Conservation (phyloP, 2,329 filamentous ascomycete species). For the Talaromyces sp. region DNA sequence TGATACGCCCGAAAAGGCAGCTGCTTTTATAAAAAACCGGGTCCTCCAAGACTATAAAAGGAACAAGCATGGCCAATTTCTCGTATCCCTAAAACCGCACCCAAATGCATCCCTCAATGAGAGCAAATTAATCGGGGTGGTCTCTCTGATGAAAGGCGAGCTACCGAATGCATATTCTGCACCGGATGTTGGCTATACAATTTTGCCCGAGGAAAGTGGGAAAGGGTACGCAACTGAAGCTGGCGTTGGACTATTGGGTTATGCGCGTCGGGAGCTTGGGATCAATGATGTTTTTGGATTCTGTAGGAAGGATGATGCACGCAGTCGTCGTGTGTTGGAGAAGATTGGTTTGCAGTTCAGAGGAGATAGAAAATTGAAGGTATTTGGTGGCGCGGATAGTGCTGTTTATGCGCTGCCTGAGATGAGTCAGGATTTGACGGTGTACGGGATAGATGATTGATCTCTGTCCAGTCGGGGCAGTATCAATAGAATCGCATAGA, state of each 20-base stretch:
- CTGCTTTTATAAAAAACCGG: slow-evolving; percentile 7
- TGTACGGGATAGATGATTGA: slow-evolving; percentile 16
- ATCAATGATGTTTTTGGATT: slow-evolving; percentile 21
- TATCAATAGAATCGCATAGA: not conserved
- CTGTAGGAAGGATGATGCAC: slow-evolving; percentile 17
- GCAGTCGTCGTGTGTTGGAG: slow-evolving; percentile 20
- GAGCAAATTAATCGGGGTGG: slow-evolving; percentile 17
- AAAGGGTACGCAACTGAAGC: slow-evolving; percentile 27
- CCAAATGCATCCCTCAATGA: not conserved
- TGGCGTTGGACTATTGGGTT: slow-evolving; percentile 18
- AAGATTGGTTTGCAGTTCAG: slow-evolving; percentile 23
- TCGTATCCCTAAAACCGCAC: slow-evolving; percentile 10
- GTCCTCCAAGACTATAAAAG: slow-evolving; percentile 7
- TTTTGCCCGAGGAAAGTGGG: slow-evolving; percentile 21
- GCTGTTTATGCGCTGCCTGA: slow-evolving; percentile 18
- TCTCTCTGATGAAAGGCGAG: slow-evolving; percentile 19
- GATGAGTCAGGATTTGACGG: slow-evolving; percentile 18
- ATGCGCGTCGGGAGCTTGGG: slow-evolving; percentile 15
- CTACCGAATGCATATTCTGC: slow-evolving; percentile 18
- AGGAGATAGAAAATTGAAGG: slow-evolving; percentile 16
- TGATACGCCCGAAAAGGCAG: slow-evolving; percentile 10
- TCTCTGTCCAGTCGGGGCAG: not conserved
- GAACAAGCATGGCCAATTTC: slow-evolving; percentile 10
- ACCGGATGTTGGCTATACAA: slow-evolving; percentile 23
- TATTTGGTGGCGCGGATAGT: slow-evolving; percentile 18